Evolutionary conservation across 768 basidiomycete species (phyloP).

Genomic region (Leucocoprinus sp.): DNA sequence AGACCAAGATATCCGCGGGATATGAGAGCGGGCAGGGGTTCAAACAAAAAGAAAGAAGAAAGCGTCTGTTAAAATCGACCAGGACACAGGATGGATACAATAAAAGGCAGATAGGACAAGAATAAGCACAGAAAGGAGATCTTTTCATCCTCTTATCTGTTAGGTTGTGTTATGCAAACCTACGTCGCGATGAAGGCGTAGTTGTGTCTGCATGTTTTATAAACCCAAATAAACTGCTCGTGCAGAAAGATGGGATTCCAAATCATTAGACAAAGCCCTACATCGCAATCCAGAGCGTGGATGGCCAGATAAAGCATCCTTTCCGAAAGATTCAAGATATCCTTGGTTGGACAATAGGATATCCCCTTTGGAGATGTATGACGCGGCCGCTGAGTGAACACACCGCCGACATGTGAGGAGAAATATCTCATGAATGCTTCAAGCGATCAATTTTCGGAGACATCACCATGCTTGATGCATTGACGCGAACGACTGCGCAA

Average conservation of each 20-base stretch:
- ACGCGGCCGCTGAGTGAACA: neutral
- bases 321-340: neutral
- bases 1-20: neutral
- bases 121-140: neutral
- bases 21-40: no score
- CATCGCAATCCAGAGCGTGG: neutral
- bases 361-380: neutral
- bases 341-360: neutral
- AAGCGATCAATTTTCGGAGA: neutral
- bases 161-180: neutral
- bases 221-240: neutral
- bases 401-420: neutral
- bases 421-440: neutral
- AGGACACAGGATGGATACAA: neutral
- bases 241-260: neutral
- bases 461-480: conserved; percentile 6
- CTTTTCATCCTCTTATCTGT: neutral
- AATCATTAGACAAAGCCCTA: neutral
- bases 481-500: conserved; percentile 8
- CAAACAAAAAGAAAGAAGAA: conserved; percentile 5
- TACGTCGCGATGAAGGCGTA: neutral
- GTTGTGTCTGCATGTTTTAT: neutral
- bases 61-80: conserved; percentile 1
- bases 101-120: neutral
- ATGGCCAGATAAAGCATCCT: neutral